phyloP scores from a whole-genome alignment of 805 yeast species.

The Brettanomyces naardenensis region DNA sequence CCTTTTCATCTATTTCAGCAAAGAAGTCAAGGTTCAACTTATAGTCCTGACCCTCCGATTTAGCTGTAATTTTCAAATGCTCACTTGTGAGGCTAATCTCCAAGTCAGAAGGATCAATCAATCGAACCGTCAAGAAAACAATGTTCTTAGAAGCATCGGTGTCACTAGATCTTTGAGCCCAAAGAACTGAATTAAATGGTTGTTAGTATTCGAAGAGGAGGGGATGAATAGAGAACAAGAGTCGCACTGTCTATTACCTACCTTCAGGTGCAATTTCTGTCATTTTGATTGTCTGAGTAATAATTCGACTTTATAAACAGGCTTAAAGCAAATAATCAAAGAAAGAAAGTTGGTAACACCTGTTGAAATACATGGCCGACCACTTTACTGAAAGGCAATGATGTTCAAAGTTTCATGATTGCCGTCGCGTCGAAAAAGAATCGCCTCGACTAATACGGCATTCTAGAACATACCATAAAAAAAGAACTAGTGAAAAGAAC shows the following conservation, averaged over 20 bases:
- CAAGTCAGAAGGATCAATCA: conserved; percentile 60
- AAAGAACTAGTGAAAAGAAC: too few relatives aligned
- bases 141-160: conserved; percentile 66
- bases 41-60: conserved; percentile 46
- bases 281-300: conserved; percentile 9
- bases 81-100: conserved; percentile 53
- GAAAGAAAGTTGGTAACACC: not conserved
- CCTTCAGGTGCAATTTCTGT: conserved; percentile 27
- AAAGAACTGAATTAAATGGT: conserved; percentile 40
- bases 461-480: too few relatives aligned
- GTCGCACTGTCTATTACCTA: conserved; percentile 16
- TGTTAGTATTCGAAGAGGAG: conserved; percentile 4
- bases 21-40: conserved; percentile 66
- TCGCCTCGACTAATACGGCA: too few relatives aligned
- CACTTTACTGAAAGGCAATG: not conserved
- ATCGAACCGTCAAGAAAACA: conserved; percentile 63
- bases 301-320: too few relatives aligned
- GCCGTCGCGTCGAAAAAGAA: not conserved
- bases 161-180: conserved; percentile 96
- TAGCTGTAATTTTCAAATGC: conserved; percentile 43
- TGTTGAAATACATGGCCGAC: not conserved
- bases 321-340: too few relatives aligned
- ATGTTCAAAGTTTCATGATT: not conserved
- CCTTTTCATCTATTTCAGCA: conserved; percentile 62
- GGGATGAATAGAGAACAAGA: not conserved